A percentile compares a stretch with the other conserved stretches of the same genome.
Evolutionary conservation across 177 flowering plant species (phyloP).

Genomic region (Tripterygium wilfordii): DNA sequence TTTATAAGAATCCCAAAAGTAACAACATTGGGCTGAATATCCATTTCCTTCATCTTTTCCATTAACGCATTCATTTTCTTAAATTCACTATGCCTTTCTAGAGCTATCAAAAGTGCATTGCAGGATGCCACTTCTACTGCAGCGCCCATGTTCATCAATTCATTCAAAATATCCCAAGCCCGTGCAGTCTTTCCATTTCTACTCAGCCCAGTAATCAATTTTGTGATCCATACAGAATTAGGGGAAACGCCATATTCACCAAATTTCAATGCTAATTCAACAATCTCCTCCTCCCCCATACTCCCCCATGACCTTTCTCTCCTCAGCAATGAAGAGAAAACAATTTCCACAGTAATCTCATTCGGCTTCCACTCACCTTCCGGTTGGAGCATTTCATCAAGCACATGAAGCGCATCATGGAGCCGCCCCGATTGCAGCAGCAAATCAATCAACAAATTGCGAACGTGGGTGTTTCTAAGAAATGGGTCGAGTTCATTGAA

Average conservation of each 20-base stretch:
- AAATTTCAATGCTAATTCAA: constrained; percentile 30
- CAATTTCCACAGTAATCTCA: constrained; percentile 32
- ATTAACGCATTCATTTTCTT: constrained; percentile 49
- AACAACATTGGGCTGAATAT: constrained; percentile 42
- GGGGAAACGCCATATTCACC: constrained; percentile 38
- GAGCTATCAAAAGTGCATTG: constrained; percentile 60
- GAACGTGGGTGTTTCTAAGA: constrained; percentile 26
- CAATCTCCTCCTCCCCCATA: constrained; percentile 23
- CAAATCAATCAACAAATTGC: constrained; percentile 32
- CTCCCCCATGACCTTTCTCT: constrained; percentile 13
- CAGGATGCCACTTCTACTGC: constrained; percentile 34
- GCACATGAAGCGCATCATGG: constrained; percentile 37
- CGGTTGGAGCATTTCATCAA: constrained; percentile 56
- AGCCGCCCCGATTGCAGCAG: constrained; percentile 25
- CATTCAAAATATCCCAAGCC: constrained; percentile 59
- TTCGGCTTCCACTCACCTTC: constrained; percentile 23
- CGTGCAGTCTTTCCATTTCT: constrained; percentile 15
- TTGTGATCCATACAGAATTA: constrained; percentile 23
- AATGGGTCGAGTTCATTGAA: constrained; percentile 26
- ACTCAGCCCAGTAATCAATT: constrained; percentile 48
- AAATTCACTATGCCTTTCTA: constrained; percentile 38
- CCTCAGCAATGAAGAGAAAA: constrained; percentile 32
- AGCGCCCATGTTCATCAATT: constrained; percentile 34
- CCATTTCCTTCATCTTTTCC: constrained; percentile 59
- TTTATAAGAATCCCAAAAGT: constrained; percentile 69